Conservation (phyloP, 164 flowering plant genomes). For the Vitis vinifera region DNA sequence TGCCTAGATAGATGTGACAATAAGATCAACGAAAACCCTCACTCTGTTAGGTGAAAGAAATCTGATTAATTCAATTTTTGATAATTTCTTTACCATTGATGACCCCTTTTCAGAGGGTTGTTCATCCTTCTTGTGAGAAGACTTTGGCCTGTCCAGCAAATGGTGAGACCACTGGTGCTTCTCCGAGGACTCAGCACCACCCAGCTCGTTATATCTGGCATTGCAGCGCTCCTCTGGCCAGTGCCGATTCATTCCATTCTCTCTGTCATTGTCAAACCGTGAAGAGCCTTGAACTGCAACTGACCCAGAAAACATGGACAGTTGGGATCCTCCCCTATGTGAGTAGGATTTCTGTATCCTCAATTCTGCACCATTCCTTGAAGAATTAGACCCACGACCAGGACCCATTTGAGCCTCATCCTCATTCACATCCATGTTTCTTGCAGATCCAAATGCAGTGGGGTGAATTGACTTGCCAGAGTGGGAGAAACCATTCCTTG, state of each 20-base stretch:
- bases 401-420: conserved; percentile 20
- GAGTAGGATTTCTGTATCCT: conserved; percentile 42
- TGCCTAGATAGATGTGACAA: background rate
- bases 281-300: conserved; percentile 49
- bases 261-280: conserved; percentile 32
- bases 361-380: conserved; percentile 34
- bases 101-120: conserved; percentile 34
- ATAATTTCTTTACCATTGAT: conserved; percentile 26
- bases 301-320: conserved; percentile 54
- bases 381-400: conserved; percentile 18
- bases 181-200: conserved; percentile 40
- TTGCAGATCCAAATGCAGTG: conserved; percentile 22
- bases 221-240: conserved; percentile 39
- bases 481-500: conserved; percentile 25
- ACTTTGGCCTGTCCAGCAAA: conserved; percentile 43
- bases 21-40: too few species aligned
- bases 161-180: conserved; percentile 46
- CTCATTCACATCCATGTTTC: conserved; percentile 12
- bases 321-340: conserved; percentile 32
- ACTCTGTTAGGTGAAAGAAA: too few species aligned
- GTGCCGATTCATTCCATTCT: conserved; percentile 28
- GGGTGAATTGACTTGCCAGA: conserved; percentile 35
- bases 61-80: too few species aligned
- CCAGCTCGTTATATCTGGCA: conserved; percentile 30
- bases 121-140: conserved; percentile 47